Base-by-base conservation (phyloP, 805 yeast species). In the Sugiyamaella boreocaroliniensis region DNA sequence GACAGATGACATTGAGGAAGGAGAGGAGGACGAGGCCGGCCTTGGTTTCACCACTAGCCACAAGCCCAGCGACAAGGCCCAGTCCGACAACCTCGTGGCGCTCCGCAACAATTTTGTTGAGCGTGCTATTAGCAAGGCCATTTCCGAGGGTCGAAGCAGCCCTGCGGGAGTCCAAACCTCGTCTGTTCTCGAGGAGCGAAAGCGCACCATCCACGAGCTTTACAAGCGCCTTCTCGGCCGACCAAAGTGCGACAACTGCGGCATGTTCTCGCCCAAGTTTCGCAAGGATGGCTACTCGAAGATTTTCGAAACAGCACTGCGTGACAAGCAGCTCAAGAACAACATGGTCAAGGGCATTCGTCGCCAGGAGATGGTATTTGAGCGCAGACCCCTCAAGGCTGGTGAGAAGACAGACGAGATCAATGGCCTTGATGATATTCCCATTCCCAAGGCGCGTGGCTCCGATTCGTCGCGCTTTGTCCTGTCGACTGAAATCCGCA, bases 201-300 rank as follows among this genome's bases (percentile, higher is more conserved):
- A 92, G 67, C 67, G 66, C 10, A 61, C 76, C 45, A 70, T 81
- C 52, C 84, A 82, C 53, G 89, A 84, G 37, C 85, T 90, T 63
- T 87, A 89, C 74, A 80, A 79, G 62, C 79, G 79, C 61, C 69
- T 90, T 48, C 71, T 87, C 57, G 69, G 85, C 47, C 81, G 97
- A 69, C 83, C 89, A 52, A 86, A 83, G 69, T 93, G 99, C 79
- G 96, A 88, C 64, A 89, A 90, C 71, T 93, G 99, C 78, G 88
- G 89, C 44, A 87, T 90, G 96, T 87, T 76, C 69, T 89, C 97
- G 45, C 98, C 99, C 51, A 76, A 85, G 37, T 92, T 85, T 75
- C 82, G 99, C 72, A 92, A 90, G 64, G 99, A 93, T 67, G 99
- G 99, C 0, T 85, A 82, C 65, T 79, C 90, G 56, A 93, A 95